Percentiles rank a stretch among this genome's conserved stretches.
phyloP scores from a whole-genome alignment of 306 rosid species.

The Quercus rubra region DNA sequence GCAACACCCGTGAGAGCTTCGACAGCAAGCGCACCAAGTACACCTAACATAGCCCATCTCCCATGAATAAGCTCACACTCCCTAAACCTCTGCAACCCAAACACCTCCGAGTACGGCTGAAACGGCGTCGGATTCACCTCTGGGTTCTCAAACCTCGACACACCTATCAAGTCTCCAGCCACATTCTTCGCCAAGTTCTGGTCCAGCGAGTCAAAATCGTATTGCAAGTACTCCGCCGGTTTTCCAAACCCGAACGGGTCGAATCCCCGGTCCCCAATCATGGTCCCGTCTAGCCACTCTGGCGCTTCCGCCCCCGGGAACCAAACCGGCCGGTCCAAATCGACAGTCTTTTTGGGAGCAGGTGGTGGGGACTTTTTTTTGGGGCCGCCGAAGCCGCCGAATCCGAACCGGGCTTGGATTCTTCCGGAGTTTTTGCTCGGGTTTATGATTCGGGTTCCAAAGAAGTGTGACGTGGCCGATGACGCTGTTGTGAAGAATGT shows the following conservation, averaged over 20 bases:
- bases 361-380: slow-evolving; percentile 22
- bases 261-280: slow-evolving; percentile 69
- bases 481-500: slow-evolving; percentile 1
- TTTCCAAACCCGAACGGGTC: slow-evolving; percentile 63
- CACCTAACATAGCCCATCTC: slow-evolving; percentile 83
- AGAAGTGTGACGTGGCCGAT: slow-evolving; percentile 52
- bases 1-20: slow-evolving; percentile 73
- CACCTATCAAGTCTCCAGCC: slow-evolving; percentile 60
- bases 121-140: slow-evolving; percentile 66
- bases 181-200: slow-evolving; percentile 77
- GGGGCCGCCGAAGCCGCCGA: slow-evolving; percentile 24
- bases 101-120: slow-evolving; percentile 79
- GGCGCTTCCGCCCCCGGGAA: slow-evolving; percentile 55
- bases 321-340: slow-evolving; percentile 50
- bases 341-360: slow-evolving; percentile 19
- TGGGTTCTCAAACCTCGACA: slow-evolving; percentile 34
- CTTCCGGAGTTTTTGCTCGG: slow-evolving; percentile 17
- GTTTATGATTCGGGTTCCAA: slow-evolving; percentile 39
- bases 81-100: slow-evolving; percentile 75
- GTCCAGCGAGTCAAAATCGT: slow-evolving; percentile 65
- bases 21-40: slow-evolving; percentile 75
- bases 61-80: slow-evolving; percentile 83
- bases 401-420: slow-evolving; percentile 43
- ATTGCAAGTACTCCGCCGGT: slow-evolving; percentile 76
- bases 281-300: slow-evolving; percentile 70